Percentiles rank a stretch among this genome's conserved stretches.
Conservation (phyloP, 1,284 basidiomycete genomes). For the Afroboletus lepidellus region DNA sequence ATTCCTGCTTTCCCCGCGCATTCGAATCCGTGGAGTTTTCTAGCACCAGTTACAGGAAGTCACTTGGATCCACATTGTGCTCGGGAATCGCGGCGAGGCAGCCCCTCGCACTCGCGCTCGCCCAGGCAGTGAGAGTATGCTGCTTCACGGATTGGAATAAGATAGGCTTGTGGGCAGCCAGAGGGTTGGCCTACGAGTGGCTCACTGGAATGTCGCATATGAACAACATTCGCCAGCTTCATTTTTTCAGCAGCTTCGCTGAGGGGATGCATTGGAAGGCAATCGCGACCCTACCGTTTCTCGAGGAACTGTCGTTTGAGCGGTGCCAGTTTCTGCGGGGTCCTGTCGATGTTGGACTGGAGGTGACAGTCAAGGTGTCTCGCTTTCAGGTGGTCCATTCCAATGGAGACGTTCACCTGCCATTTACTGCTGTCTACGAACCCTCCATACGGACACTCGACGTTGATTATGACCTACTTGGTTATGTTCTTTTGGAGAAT, state of each 20-base stretch:
- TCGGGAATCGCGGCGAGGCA: slow-evolving; percentile 11
- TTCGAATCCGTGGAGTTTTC: slow-evolving; percentile 35
- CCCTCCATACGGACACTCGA: neutral
- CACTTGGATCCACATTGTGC: slow-evolving; percentile 8
- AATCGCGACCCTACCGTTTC: slow-evolving; percentile 9
- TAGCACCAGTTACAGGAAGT: neutral
- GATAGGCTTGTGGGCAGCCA: neutral
- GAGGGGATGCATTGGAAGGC: slow-evolving; percentile 12
- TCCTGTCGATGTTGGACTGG: neutral
- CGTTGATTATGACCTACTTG: neutral
- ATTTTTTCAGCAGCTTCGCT: slow-evolving; percentile 7
- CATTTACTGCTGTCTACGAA: neutral
- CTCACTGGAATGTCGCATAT: neutral
- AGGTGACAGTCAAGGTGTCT: slow-evolving; percentile 8
- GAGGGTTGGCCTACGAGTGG: neutral
- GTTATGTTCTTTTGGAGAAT: neutral
- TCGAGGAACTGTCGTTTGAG: slow-evolving; percentile 16
- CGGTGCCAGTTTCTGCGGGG: neutral
- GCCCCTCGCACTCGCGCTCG: slow-evolving; percentile 21
- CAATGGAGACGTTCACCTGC: neutral
- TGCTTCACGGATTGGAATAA: slow-evolving; percentile 1
- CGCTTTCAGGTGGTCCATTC: neutral
- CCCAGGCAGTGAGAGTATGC: slow-evolving; percentile 16
- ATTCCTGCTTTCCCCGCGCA: slow-evolving; percentile 35
- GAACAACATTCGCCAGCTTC: neutral